Conservation (phyloP, 2,329 filamentous ascomycete species). For the Neurospora crassa region DNA sequence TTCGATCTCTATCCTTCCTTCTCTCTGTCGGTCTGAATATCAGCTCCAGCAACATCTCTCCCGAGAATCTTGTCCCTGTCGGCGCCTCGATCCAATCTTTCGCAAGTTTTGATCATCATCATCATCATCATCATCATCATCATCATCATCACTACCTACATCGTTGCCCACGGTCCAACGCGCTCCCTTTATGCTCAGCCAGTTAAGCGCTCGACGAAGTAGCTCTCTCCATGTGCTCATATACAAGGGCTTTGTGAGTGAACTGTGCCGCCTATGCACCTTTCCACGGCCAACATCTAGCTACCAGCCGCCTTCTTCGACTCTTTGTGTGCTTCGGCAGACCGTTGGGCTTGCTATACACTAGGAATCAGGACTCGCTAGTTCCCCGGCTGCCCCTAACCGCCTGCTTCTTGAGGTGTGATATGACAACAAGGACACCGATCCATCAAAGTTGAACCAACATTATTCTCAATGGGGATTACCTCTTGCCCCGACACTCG, state of each 20-base stretch:
- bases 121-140: background rate
- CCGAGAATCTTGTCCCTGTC: background rate
- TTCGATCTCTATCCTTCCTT: slow-evolving; percentile 3
- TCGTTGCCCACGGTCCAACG: background rate
- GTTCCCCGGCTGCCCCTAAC: background rate
- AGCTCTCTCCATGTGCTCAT: slow-evolving; percentile 6
- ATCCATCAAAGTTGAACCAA: slow-evolving; percentile 8
- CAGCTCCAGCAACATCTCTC: slow-evolving; percentile 3
- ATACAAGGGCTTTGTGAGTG: slow-evolving; percentile 11
- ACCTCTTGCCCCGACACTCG: slow-evolving; percentile 40
- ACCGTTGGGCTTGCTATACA: slow-evolving; percentile 3
- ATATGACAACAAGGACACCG: slow-evolving; percentile 12
- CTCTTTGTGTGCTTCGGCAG: slow-evolving; percentile 10
- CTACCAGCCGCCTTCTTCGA: slow-evolving; percentile 13
- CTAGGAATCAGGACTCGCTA: background rate
- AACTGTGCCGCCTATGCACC: slow-evolving; percentile 18
- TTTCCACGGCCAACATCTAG: slow-evolving; percentile 21
- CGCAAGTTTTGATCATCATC: background rate
- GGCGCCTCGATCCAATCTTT: background rate
- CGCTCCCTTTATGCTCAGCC: background rate
- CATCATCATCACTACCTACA: background rate
- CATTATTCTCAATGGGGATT: slow-evolving; percentile 44
- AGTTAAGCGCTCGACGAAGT: background rate
- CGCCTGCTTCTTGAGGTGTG: slow-evolving; percentile 5
- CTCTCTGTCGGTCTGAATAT: slow-evolving; percentile 5